Percentiles rank a stretch among this genome's conserved stretches.
Evolutionary conservation across 2,329 filamentous ascomycete species (phyloP).

Genomic region (Trichoderma brevicompactum): DNA sequence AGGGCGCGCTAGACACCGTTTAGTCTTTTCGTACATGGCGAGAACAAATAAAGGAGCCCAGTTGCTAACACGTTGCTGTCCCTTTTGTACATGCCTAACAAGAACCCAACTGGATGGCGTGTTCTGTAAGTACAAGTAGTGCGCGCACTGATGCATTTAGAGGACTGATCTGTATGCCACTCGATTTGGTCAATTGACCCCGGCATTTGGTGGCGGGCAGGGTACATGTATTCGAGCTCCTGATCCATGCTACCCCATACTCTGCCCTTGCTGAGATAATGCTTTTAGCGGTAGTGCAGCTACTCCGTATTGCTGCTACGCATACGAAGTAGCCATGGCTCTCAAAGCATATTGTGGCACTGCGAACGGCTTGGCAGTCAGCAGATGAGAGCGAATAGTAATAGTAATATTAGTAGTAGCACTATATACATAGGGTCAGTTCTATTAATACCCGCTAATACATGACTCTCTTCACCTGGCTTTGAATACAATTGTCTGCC

Average conservation of each 20-base stretch:
- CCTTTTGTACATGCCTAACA: not conserved
- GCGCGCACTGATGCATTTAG: not conserved
- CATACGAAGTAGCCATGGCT: not conserved
- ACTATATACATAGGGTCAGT: not conserved
- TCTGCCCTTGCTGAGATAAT: not conserved
- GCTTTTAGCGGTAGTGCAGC: not conserved
- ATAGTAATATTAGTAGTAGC: not conserved
- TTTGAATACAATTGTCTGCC: not conserved
- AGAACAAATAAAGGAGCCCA: slow-evolving; percentile 1
- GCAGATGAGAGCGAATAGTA: not conserved
- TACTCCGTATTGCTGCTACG: not conserved
- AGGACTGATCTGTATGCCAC: slow-evolving; percentile 1
- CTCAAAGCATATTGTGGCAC: not conserved
- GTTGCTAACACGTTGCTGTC: slow-evolving; percentile 9
- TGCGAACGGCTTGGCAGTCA: slow-evolving; percentile 1
- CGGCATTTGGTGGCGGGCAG: slow-evolving; percentile 13
- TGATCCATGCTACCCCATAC: slow-evolving; percentile 28
- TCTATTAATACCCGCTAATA: not conserved
- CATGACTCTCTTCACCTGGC: not conserved
- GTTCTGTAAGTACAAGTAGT: not conserved
- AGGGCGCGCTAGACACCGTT: slow-evolving; percentile 13
- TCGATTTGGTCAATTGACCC: slow-evolving; percentile 26
- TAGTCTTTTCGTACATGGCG: slow-evolving; percentile 6
- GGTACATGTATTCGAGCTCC: not conserved
- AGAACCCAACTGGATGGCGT: not conserved